These are phyloP conservation scores for Scutellaria barbata DNA, from an alignment of 257 asterid genomes.

Conservation along the genomic window DNA sequence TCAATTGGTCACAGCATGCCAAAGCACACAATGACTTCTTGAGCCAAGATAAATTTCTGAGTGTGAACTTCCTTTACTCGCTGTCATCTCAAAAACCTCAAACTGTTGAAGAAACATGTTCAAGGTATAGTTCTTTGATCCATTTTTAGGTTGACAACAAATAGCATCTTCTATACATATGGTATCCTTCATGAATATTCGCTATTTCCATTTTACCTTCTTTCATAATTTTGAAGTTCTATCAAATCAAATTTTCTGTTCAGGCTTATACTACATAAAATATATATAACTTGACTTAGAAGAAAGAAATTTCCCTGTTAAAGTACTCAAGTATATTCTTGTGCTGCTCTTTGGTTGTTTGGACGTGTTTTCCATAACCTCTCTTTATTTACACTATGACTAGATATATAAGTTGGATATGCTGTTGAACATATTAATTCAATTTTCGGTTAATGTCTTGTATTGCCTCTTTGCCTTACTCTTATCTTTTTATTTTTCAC, in stretches of 20 bases:
- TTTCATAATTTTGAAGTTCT: constrained; percentile 3
- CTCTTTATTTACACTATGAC: constrained; percentile 11
- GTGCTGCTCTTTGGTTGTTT: constrained; percentile 7
- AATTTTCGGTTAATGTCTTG: constrained; percentile 14
- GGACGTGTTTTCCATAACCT: constrained; percentile 10
- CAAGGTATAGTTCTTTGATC: constrained; percentile 56
- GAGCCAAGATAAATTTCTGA: constrained; percentile 66
- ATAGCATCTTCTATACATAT: background rate
- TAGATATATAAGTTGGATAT: constrained; percentile 12
- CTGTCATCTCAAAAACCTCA: constrained; percentile 69
- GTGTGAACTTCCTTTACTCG: constrained; percentile 68
- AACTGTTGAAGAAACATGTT: constrained; percentile 45
- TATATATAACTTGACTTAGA: constrained; percentile 4
- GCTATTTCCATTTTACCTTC: background rate
- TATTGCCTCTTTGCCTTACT: constrained; percentile 14
- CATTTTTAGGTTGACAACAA: constrained; percentile 25
- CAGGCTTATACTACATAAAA: background rate
- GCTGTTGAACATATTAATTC: constrained; percentile 18
- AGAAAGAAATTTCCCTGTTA: background rate
- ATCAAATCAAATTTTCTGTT: background rate
- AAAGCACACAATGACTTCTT: constrained; percentile 61
- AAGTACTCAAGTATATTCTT: constrained; percentile 17
- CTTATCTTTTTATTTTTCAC: constrained; percentile 31
- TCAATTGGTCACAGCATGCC: constrained; percentile 77
- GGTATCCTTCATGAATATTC: background rate